Conservation (phyloP, 257 asterid genomes). For the Plectranthus barbatus region DNA sequence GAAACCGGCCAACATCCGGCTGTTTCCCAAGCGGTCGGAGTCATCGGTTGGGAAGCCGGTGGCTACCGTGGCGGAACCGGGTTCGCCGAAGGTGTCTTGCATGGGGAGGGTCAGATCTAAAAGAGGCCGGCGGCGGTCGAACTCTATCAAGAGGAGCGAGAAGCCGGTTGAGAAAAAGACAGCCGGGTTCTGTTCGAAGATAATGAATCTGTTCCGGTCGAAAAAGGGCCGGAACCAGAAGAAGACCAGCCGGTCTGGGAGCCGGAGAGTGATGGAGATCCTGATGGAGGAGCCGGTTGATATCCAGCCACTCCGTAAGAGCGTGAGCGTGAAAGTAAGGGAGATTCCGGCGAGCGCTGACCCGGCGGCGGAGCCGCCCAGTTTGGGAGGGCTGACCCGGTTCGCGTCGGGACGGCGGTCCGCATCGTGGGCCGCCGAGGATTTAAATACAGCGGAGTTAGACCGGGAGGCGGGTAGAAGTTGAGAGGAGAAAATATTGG, state of each 20-base stretch:
- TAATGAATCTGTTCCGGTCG: slow-evolving; percentile 42
- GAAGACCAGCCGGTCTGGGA: slow-evolving; percentile 24
- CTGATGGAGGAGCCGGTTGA: slow-evolving; percentile 15
- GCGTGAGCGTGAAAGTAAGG: slow-evolving; percentile 24
- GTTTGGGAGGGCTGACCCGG: slow-evolving; percentile 64
- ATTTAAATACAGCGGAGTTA: slow-evolving; percentile 32
- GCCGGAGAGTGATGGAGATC: slow-evolving; percentile 21
- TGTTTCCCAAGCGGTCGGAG: slow-evolving; percentile 55
- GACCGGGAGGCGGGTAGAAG: slow-evolving; percentile 24
- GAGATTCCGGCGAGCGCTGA: too few relatives aligned
- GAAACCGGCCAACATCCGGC: slow-evolving; percentile 36
- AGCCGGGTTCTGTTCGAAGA: slow-evolving; percentile 41
- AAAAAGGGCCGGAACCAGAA: slow-evolving; percentile 13
- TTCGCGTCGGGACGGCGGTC: slow-evolving; percentile 67
- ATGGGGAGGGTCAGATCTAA: slow-evolving; percentile 90
- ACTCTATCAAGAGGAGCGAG: slow-evolving; percentile 25
- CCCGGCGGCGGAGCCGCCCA: slow-evolving; percentile 43
- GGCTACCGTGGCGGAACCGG: slow-evolving; percentile 49
- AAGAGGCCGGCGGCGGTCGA: slow-evolving; percentile 55
- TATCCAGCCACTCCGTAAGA: slow-evolving; percentile 30
- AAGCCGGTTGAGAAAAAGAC: slow-evolving; percentile 31
- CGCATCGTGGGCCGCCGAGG: slow-evolving; percentile 43
- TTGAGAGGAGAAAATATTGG: slow-evolving; percentile 11
- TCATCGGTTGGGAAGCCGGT: slow-evolving; percentile 31
- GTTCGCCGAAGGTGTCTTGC: too few relatives aligned